Base-by-base conservation (phyloP, 164 flowering plant genomes). In the Malania oleifera region DNA sequence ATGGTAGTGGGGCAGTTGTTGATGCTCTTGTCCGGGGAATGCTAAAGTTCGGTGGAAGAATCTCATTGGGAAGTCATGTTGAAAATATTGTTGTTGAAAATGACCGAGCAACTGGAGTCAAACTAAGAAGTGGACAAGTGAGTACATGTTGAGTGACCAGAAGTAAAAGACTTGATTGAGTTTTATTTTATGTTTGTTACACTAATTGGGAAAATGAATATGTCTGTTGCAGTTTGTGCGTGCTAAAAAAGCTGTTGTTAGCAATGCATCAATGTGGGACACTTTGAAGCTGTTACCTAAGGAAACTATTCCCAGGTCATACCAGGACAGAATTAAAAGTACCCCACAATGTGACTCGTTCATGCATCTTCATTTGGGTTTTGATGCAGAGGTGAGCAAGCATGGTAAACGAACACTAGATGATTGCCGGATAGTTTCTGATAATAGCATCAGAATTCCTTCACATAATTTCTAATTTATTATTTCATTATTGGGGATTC, bases 241-340 rank as follows among this genome's bases (percentile, higher is more conserved):
- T 47, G 98, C 98, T 45, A 86, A 70, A 69, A 89, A 89, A 80
- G 97, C 98, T 54, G 92, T 93, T 31, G 91, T 87, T 35, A 93
- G 98, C 84, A 93, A 93, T 69, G 97, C 98, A 55, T 87, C 96
- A 23, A 89, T 87, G 95, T 93, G 98, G 98, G 92, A 93, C 71
- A 93, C 97, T 18, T 52, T 87, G 64, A 75, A 77, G 34, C 64
- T 93, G 59, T 57, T 93, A 67, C 96, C 97, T 7, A 57, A 64
- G 52, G 90, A 84, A 67, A 76, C 29, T 49, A 46, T 87, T 68
- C 91, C 96, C 28, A 78, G 75, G 59, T 57, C 80, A 23, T 93
- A 82, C 56, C 50, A 59, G 47, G 86, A 83, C 13, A 72, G 82
- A 50, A 59, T 81, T 29, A 61, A 80, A 55, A 73, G 2, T 50